Evolutionary conservation across 768 basidiomycete genomes (phyloP).

Genomic region (Cystofilobasidium capitatum): DNA sequence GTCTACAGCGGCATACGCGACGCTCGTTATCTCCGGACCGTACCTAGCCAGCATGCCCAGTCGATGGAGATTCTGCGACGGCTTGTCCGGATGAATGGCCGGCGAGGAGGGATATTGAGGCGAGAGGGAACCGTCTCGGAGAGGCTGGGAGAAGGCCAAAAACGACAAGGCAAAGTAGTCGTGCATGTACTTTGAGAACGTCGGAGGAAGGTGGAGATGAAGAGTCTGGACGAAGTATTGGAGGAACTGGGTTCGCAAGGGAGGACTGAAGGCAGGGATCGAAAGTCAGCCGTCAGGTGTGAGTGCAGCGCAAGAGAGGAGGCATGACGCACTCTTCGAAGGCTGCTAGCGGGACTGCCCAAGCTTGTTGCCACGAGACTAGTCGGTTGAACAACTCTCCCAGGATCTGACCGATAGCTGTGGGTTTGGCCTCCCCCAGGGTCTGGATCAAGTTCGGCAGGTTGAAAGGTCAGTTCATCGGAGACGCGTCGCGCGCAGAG

Average conservation of each 20-base stretch:
- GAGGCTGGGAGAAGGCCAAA: constrained; percentile 26
- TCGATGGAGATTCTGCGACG: constrained; percentile 55
- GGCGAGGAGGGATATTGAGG: background rate
- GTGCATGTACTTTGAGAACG: constrained; percentile 61
- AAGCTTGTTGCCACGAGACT: constrained; percentile 63
- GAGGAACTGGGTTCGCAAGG: constrained; percentile 24
- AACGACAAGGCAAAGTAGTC: constrained; percentile 31
- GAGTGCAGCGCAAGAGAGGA: background rate
- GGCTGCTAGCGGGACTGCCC: constrained; percentile 42
- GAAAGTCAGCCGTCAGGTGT: constrained; percentile 45
- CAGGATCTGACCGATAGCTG: constrained; percentile 46
- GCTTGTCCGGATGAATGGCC: background rate
- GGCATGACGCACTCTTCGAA: constrained; percentile 18
- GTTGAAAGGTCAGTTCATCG: background rate
- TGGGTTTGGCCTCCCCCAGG: constrained; percentile 2
- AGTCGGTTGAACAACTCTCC: constrained; percentile 52
- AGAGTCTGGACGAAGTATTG: constrained; percentile 60
- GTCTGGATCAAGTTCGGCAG: no score
- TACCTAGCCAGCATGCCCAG: constrained; percentile 73
- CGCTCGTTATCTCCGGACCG: constrained; percentile 68
- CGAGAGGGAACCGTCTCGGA: background rate
- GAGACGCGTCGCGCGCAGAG: background rate
- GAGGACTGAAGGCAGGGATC: constrained; percentile 45
- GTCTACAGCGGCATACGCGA: constrained; percentile 81
- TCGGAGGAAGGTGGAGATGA: constrained; percentile 59